Percentiles rank a stretch among this genome's conserved stretches.
phyloP scores from a whole-genome alignment of 179 eudicot genomes.

The Gypsophila paniculata region DNA sequence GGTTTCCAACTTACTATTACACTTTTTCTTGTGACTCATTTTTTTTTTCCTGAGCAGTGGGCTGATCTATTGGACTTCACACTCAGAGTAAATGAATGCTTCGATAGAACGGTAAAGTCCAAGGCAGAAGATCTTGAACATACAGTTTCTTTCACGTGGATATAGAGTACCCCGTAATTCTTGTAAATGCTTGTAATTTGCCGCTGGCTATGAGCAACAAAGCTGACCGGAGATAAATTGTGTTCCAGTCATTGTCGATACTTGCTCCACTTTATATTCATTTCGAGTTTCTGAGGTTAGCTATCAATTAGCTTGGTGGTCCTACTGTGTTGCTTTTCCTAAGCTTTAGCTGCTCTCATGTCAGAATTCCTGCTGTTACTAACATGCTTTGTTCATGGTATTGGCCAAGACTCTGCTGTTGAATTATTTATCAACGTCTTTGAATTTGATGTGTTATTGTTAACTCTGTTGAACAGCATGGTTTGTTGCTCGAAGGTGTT shows the following conservation, averaged over 20 bases:
- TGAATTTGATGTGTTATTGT: not conserved
- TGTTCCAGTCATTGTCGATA: slow-evolving; percentile 3
- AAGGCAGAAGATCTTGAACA: slow-evolving; percentile 21
- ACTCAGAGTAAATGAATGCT: slow-evolving; percentile 40
- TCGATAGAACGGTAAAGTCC: not conserved
- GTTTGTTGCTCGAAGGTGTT: too few species aligned
- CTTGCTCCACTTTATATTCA: not conserved
- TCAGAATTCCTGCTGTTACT: not conserved
- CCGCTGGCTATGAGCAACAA: slow-evolving; percentile 16
- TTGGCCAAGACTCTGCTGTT: not conserved
- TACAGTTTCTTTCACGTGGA: slow-evolving; percentile 18
- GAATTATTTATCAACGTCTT: not conserved
- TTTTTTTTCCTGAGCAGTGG: slow-evolving; percentile 25
- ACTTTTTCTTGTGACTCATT: not conserved
- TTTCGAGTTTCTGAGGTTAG: slow-evolving; percentile 1
- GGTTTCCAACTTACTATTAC: too few species aligned
- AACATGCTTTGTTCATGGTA: not conserved
- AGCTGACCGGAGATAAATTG: not conserved
- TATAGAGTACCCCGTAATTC: slow-evolving; percentile 18
- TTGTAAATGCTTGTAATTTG: slow-evolving; percentile 38
- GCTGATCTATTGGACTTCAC: slow-evolving; percentile 80
- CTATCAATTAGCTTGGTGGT: not conserved
- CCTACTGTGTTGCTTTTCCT: not conserved
- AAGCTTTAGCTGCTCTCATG: too few species aligned
- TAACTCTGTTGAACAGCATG: not conserved